A percentile compares a stretch with the other conserved stretches of the same genome.
Evolutionary conservation across 345 rosid species (phyloP).

Genomic region (Boechera divaricarpa): DNA sequence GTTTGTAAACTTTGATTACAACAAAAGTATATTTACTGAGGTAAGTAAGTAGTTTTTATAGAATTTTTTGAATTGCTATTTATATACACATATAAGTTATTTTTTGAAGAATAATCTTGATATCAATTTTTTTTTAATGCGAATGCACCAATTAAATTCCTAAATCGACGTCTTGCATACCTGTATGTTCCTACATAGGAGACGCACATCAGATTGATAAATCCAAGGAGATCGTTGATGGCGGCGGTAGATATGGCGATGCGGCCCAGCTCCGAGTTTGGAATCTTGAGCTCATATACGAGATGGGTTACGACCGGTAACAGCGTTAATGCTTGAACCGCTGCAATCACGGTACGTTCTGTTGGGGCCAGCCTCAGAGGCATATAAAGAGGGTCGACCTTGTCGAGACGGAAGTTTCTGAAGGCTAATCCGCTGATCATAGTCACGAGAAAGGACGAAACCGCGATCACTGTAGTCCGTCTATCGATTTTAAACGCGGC

Average conservation of each 20-base stretch:
- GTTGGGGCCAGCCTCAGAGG: conserved; percentile 31
- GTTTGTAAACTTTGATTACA: not conserved
- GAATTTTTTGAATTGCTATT: too few species aligned
- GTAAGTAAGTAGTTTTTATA: not conserved
- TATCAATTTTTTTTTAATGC: not conserved
- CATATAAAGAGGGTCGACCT: conserved; percentile 45
- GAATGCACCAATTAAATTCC: not conserved
- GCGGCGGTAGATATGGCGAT: conserved; percentile 36
- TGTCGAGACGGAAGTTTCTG: conserved; percentile 34
- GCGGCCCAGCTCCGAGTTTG: conserved; percentile 42
- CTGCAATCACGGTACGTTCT: conserved; percentile 36
- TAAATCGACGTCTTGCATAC: conserved; percentile 2
- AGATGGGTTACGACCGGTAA: conserved; percentile 44
- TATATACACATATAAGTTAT: not conserved
- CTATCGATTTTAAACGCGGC: conserved; percentile 26
- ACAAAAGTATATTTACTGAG: not conserved
- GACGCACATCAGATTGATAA: not conserved
- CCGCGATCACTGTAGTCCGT: conserved; percentile 26
- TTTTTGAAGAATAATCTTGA: not conserved
- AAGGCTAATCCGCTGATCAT: not conserved
- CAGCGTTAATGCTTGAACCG: conserved; percentile 39
- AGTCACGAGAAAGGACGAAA: conserved; percentile 44
- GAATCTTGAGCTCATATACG: conserved; percentile 42
- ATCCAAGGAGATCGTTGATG: conserved; percentile 39
- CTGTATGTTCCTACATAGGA: conserved; percentile 39